A percentile compares a stretch with the other conserved stretches of the same genome.
Conservation (phyloP, 1,284 basidiomycete species). For the Irpex lacteus region DNA sequence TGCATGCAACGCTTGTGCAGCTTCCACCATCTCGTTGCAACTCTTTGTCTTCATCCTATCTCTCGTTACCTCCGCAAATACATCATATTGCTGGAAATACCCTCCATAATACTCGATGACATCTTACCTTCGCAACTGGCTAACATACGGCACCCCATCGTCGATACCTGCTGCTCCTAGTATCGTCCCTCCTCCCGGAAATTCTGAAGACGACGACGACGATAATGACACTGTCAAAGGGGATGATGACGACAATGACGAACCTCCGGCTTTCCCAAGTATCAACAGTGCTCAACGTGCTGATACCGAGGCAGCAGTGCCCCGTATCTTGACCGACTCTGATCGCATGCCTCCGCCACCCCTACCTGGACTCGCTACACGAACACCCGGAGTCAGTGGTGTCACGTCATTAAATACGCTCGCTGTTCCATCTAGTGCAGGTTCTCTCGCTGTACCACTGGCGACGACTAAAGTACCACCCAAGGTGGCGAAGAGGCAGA, state of each 20-base stretch:
- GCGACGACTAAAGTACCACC: conserved; percentile 55
- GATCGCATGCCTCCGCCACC: conserved; percentile 74
- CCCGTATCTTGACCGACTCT: conserved; percentile 50
- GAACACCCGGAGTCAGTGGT: conserved; percentile 38
- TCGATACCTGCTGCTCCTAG: conserved; percentile 28
- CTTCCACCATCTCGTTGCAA: too few species aligned
- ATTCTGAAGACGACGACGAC: conserved; percentile 49
- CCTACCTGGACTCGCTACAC: conserved; percentile 42
- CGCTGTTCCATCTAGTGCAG: conserved; percentile 31
- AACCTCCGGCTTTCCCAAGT: conserved; percentile 82
- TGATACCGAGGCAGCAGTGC: conserved; percentile 24
- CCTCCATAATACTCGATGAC: conserved; percentile 17
- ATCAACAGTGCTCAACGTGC: conserved; percentile 80
- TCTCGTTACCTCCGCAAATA: too few species aligned
- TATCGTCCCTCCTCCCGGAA: conserved; percentile 37
- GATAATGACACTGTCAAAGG: conserved; percentile 44
- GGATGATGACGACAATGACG: conserved; percentile 56
- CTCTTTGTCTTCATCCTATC: too few species aligned
- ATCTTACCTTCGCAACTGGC: conserved; percentile 30
- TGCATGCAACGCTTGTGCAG: too few species aligned
- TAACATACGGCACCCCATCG: conserved; percentile 15
- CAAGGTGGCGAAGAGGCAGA: conserved; percentile 54
- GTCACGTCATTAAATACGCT: conserved; percentile 24
- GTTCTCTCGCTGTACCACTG: conserved; percentile 58
- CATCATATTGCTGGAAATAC: too few species aligned